Base-by-base conservation (phyloP, 2,329 filamentous ascomycete species). In the Colletotrichum camelliae region DNA sequence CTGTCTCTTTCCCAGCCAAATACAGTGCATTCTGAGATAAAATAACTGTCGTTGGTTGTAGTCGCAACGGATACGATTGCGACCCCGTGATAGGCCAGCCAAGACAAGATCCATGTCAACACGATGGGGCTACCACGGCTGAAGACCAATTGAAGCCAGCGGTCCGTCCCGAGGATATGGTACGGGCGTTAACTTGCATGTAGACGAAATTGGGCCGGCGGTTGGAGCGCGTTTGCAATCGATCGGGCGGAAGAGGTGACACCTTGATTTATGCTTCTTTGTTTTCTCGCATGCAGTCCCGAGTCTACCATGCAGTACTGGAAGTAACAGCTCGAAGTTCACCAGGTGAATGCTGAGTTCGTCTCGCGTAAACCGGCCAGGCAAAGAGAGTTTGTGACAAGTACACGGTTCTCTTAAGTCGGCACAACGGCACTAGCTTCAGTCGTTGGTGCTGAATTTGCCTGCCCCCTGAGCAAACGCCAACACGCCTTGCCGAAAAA, bases 101-200 rank as follows among this genome's bases (percentile, higher is more conserved):
- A 65, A 65, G 33, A 7, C 18, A 58, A 4, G 4, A 67, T 21
- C 58, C 58, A 70, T 70, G 67, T 64, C 66, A 2, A 43, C 21
- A 12, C 10, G 7, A 55, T 7, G 21, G 33, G 21, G 60, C 43
- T 10, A 65, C 6, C 3, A 16, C 18, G 1, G 33, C 15, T 4
- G 15, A 58, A 29, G 15, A 21, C 67, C 72, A 70, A 74, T 70
- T 15, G 33, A n/a, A 43, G 5, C 4, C 10, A 4, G 16, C 31
- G 6, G 37, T 33, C 15, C n/a, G 58, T 70, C 43, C 67, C 67
- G 67, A 58, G 10, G 4, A 37, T 16, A 48, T 48, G 72, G 71
- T 43, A 27, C 21, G 39, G 43, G 10, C 58, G 33, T 70, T 18
- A 2, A 70, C 29, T 2, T 73, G 57, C 55, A 68, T 61, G 18